Evolutionary conservation across 768 basidiomycete genomes (phyloP).

Genomic region (Chiua virens): DNA sequence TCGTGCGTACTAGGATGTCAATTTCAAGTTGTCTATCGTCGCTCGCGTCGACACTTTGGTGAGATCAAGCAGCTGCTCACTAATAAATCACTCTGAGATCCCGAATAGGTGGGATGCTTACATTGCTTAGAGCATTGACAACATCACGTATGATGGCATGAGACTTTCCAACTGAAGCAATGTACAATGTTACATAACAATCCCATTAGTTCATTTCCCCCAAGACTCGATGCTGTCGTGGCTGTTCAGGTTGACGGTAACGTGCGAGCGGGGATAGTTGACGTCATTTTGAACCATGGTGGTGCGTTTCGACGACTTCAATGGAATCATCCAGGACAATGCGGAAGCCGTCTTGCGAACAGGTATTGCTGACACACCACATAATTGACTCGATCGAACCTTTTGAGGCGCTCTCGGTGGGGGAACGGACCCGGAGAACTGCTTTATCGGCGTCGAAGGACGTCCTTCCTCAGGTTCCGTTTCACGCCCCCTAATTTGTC

Average conservation of each 20-base stretch:
- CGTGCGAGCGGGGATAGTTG: constrained; percentile 5
- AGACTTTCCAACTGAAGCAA: constrained; percentile 6
- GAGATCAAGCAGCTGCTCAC: no score
- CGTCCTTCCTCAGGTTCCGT: background rate
- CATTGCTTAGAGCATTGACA: background rate
- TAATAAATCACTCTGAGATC: no score
- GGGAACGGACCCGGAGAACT: constrained; percentile 9
- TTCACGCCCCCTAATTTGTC: background rate
- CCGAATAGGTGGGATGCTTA: background rate
- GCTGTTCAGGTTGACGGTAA: constrained; percentile 11
- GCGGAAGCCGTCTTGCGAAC: constrained; percentile 20
- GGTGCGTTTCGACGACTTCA: constrained; percentile 10
- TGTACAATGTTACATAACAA: background rate
- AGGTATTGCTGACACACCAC: constrained; percentile 4
- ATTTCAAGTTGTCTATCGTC: no score
- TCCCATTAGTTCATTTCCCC: constrained; percentile 13
- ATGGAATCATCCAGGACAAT: constrained; percentile 30
- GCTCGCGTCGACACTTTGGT: no score
- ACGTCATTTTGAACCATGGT: constrained; percentile 2
- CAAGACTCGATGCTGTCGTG: constrained; percentile 41
- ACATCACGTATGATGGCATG: constrained; percentile 11
- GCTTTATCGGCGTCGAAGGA: constrained; percentile 24
- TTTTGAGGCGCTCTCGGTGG: constrained; percentile 30
- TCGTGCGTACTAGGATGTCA: no score
- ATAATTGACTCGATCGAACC: constrained; percentile 16